These are phyloP conservation scores for Dysphania ambrosioides DNA, from an alignment of 148 eudicot species.

Conservation along the genomic window DNA sequence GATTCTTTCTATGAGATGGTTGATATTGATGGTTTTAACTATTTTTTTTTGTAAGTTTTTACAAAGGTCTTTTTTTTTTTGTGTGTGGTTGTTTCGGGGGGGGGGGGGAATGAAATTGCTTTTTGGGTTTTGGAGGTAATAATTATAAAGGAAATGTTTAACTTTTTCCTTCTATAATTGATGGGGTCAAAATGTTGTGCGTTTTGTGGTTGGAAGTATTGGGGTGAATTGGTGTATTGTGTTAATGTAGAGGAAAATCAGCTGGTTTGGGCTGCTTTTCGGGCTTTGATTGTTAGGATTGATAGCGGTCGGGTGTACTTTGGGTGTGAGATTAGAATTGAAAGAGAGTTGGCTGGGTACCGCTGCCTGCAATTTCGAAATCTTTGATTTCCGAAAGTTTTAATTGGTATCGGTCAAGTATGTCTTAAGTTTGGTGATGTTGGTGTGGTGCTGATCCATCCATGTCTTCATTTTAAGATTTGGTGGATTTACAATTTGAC, in stretches of 20 bases:
- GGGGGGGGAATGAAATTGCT: background rate
- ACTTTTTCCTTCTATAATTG: too few species aligned
- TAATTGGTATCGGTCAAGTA: background rate
- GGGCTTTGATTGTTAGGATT: background rate
- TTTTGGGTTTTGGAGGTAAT: background rate
- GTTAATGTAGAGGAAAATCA: too few species aligned
- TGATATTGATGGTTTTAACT: conserved; percentile 3
- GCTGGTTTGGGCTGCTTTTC: background rate
- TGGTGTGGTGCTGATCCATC: background rate
- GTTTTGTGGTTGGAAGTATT: too few species aligned
- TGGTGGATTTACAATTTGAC: too few species aligned
- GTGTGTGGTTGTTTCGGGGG: background rate
- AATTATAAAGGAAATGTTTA: too few species aligned
- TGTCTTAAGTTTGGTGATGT: background rate
- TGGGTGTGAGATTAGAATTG: background rate
- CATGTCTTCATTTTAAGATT: background rate
- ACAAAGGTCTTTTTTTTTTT: background rate
- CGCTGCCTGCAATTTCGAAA: background rate
- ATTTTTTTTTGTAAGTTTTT: background rate
- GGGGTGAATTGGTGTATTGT: too few species aligned
- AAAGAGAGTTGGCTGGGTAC: background rate
- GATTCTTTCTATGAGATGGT: background rate
- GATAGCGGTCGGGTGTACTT: background rate
- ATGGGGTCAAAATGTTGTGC: too few species aligned
- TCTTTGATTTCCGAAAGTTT: background rate